A percentile compares a stretch with the other conserved stretches of the same genome.
Conservation (phyloP, 768 basidiomycete species). For the Leccinum uliginosum region DNA sequence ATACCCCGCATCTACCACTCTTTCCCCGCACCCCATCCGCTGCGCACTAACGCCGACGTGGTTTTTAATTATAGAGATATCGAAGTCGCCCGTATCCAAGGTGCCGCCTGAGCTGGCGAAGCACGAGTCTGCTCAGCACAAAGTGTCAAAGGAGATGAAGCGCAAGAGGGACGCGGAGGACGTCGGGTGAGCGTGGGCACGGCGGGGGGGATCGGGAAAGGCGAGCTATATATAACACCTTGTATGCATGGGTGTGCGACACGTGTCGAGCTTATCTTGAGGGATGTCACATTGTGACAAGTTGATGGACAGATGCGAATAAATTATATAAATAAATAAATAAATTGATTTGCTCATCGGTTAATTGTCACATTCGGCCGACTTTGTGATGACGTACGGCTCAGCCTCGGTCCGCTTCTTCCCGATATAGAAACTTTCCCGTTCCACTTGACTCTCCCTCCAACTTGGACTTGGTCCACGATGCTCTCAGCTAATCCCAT, state of each 20-base stretch:
- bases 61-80: constrained; percentile 60
- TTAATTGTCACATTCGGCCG: constrained; percentile 10
- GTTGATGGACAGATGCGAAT: neutral
- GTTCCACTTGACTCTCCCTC: neutral
- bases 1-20: constrained; percentile 9
- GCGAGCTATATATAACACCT: neutral
- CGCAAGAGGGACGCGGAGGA: constrained; percentile 85
- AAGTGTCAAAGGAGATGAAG: constrained; percentile 93
- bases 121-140: constrained; percentile 89
- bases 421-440: constrained; percentile 13
- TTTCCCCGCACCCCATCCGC: constrained; percentile 9
- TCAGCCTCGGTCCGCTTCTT: constrained; percentile 12
- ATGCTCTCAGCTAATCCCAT: constrained; percentile 40
- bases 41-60: constrained; percentile 15
- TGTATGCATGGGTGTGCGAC: neutral
- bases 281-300: neutral
- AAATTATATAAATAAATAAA: neutral
- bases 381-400: constrained; percentile 10
- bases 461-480: constrained; percentile 4
- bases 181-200: constrained; percentile 36
- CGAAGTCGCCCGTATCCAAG: constrained; percentile 90
- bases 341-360: neutral
- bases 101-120: constrained; percentile 83
- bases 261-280: neutral
- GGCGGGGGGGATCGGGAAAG: neutral